Conservation (phyloP, 176 grass and related monocot genomes). For the Hordeum vulgare region MorexV3_pseudomolecules_assembly NC_058522.1:85705965-85706464, state of each 20-base stretch:
- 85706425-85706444: not conserved
- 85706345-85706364: not conserved
- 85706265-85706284: not conserved
- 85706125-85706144: not conserved
- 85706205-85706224: not conserved
- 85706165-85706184: not conserved
- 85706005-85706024: conserved; percentile 9
- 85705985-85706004: not conserved
- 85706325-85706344: not conserved
- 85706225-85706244: conserved; percentile 14
- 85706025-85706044: not conserved
- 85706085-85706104: not conserved
- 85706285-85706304: conserved; percentile 4
- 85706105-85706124: not conserved
- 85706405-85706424: not conserved
- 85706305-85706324: not conserved
- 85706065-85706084: not conserved
- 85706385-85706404: not conserved
- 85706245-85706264: not conserved
- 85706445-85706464: not conserved
- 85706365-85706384: not conserved
- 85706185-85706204: not conserved
- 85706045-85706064: not conserved
- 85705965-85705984: conserved; percentile 7
- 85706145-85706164: not conserved